Evolutionary conservation across 805 yeast species (phyloP).

Genomic region (Torulaspora gathmanii): DNA sequence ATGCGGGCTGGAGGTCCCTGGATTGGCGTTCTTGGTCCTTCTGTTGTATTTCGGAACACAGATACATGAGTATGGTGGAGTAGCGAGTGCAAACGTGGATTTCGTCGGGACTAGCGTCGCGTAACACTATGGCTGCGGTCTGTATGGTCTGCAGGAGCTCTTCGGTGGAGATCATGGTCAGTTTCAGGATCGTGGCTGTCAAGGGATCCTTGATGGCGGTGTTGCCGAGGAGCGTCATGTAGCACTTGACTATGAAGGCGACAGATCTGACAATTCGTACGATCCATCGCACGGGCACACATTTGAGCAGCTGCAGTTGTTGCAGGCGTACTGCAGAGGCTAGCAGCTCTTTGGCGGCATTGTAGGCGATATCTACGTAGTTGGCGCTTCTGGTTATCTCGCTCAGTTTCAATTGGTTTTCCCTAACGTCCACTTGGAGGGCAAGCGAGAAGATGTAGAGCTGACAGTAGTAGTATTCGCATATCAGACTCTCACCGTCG

Average conservation of each 20-base stretch:
- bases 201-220: conserved; percentile 34
- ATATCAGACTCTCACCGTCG: conserved; percentile 65
- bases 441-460: conserved; percentile 83
- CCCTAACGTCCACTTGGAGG: conserved; percentile 44
- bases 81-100: conserved; percentile 78
- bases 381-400: conserved; percentile 69
- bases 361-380: conserved; percentile 76
- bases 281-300: conserved; percentile 92
- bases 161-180: conserved; percentile 63
- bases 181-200: conserved; percentile 47
- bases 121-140: conserved; percentile 63
- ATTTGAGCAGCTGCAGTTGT: conserved; percentile 55
- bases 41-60: conserved; percentile 63
- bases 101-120: conserved; percentile 87
- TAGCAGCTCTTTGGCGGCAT: conserved; percentile 76
- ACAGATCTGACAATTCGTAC: conserved; percentile 81
- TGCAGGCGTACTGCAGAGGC: conserved; percentile 68
- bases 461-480: conserved; percentile 82
- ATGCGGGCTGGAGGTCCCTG: not conserved
- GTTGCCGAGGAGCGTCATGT: conserved; percentile 52
- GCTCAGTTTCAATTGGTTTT: conserved; percentile 48
- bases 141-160: conserved; percentile 66
- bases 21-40: not conserved
- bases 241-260: conserved; percentile 84
- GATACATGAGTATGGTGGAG: conserved; percentile 67